phyloP scores from a whole-genome alignment of 1,284 basidiomycete species.

The Tylopilus orsonianus region DNA sequence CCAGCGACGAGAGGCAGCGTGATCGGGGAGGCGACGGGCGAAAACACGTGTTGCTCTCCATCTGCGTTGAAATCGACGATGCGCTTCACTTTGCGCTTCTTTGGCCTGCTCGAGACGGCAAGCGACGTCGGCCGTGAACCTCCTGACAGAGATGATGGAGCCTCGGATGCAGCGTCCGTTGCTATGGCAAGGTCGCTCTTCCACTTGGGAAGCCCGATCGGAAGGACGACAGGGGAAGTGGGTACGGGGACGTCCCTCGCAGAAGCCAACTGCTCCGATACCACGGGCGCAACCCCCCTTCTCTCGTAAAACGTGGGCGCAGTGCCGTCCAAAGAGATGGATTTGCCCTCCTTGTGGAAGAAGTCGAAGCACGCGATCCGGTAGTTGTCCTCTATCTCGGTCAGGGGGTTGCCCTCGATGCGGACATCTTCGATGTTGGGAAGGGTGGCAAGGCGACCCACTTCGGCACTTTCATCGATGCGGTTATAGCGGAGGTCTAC shows the following conservation, averaged over 20 bases:
- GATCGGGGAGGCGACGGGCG: slow-evolving; percentile 8
- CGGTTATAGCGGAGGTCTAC: slow-evolving; percentile 86
- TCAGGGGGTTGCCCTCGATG: slow-evolving; percentile 80
- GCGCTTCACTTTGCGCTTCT: slow-evolving; percentile 61
- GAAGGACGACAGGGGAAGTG: slow-evolving; percentile 58
- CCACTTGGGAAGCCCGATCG: slow-evolving; percentile 43
- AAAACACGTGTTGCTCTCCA: slow-evolving; percentile 34
- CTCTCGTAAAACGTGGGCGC: slow-evolving; percentile 77
- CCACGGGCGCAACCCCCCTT: slow-evolving; percentile 51
- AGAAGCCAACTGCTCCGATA: slow-evolving; percentile 52
- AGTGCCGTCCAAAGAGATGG: slow-evolving; percentile 72
- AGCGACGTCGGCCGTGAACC: slow-evolving; percentile 47
- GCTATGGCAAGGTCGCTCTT: slow-evolving; percentile 30
- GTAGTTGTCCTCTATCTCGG: slow-evolving; percentile 70
- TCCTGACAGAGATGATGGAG: slow-evolving; percentile 38
- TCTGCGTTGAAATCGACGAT: slow-evolving; percentile 66
- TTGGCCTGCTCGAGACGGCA: slow-evolving; percentile 41
- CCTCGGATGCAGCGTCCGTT: slow-evolving; percentile 27
- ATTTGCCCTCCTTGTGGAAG: slow-evolving; percentile 81
- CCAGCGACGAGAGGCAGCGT: slow-evolving; percentile 10
- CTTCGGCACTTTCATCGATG: slow-evolving; percentile 82
- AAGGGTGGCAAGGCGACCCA: slow-evolving; percentile 80
- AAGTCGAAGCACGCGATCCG: slow-evolving; percentile 77
- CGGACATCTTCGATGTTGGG: slow-evolving; percentile 78
- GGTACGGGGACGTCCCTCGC: slow-evolving; percentile 48